Percentiles rank a stretch among this genome's conserved stretches.
These are phyloP conservation scores for Flaveria ramosissima DNA, from an alignment of 129 eudicot species.

Conservation along the genomic window DNA sequence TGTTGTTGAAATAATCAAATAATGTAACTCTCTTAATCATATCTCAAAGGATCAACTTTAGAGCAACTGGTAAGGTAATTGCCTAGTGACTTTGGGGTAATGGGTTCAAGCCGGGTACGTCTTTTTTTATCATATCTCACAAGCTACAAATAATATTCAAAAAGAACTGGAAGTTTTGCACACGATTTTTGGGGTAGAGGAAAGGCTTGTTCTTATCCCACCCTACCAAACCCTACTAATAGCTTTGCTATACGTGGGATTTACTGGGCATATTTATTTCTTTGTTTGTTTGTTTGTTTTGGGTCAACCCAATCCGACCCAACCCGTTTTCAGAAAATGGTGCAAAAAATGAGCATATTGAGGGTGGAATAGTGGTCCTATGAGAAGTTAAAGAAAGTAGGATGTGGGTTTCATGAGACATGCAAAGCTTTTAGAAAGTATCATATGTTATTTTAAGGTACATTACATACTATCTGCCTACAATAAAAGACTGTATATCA, in stretches of 20 bases:
- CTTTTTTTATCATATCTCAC: background rate
- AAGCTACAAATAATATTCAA: background rate
- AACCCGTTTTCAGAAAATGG: constrained; percentile 6
- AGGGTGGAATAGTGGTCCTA: constrained; percentile 47
- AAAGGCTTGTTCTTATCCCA: too few relatives aligned
- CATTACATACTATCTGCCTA: constrained; percentile 72
- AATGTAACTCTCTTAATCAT: background rate
- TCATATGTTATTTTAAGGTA: constrained; percentile 47
- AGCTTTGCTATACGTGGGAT: too few relatives aligned
- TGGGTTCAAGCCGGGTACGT: background rate
- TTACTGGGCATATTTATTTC: too few relatives aligned
- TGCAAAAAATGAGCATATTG: constrained; percentile 28
- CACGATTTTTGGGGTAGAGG: background rate
- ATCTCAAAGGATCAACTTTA: background rate
- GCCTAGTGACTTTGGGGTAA: too few relatives aligned
- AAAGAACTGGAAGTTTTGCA: background rate
- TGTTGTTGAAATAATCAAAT: background rate
- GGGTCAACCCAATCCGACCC: background rate
- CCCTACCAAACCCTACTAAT: too few relatives aligned
- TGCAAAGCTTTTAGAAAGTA: constrained; percentile 81
- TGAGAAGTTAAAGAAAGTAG: constrained; percentile 42
- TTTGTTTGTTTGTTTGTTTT: background rate
- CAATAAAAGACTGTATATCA: constrained; percentile 53
- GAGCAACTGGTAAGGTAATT: too few relatives aligned
- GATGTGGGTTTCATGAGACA: constrained; percentile 44